These are phyloP conservation scores for Carex kokanica DNA, from an alignment of 176 grass and related monocot species.

Conservation along the genomic window DNA sequence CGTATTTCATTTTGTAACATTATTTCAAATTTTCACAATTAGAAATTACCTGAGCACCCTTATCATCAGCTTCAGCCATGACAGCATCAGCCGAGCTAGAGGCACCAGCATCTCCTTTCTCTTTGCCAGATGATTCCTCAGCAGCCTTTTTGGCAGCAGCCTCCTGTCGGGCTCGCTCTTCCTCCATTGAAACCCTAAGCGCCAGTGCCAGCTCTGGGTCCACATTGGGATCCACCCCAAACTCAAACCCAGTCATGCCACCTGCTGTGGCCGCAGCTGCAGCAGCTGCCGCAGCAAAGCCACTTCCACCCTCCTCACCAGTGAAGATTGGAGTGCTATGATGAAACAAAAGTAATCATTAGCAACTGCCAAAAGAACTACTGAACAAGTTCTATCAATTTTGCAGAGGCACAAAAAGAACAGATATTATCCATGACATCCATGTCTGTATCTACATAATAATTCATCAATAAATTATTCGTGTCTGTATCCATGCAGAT, in stretches of 20 bases:
- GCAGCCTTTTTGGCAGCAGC: slow-evolving; percentile 69
- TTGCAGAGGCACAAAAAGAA: background rate
- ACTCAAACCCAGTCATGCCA: slow-evolving; percentile 71
- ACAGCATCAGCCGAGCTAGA: slow-evolving; percentile 51
- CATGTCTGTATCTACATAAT: background rate
- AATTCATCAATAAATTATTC: background rate
- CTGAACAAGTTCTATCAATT: background rate
- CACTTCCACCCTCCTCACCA: slow-evolving; percentile 90
- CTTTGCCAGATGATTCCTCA: slow-evolving; percentile 48
- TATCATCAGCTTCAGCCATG: slow-evolving; percentile 62
- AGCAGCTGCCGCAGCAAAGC: slow-evolving; percentile 89
- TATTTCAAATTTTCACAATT: background rate
- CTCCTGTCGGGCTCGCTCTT: slow-evolving; percentile 91
- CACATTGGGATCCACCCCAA: slow-evolving; percentile 95
- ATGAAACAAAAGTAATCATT: slow-evolving; percentile 15
- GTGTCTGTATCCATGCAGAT: background rate
- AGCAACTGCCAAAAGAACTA: background rate
- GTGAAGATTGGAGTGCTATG: slow-evolving; percentile 93
- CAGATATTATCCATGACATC: background rate
- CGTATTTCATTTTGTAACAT: background rate
- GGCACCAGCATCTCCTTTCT: slow-evolving; percentile 48
- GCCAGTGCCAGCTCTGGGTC: slow-evolving; percentile 94
- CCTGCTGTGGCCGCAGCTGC: slow-evolving; percentile 82
- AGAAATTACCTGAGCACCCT: slow-evolving; percentile 38
- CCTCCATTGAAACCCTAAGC: slow-evolving; percentile 94